Conservation (phyloP, 2,329 filamentous ascomycete species). For the Fusarium begoniae region DNA sequence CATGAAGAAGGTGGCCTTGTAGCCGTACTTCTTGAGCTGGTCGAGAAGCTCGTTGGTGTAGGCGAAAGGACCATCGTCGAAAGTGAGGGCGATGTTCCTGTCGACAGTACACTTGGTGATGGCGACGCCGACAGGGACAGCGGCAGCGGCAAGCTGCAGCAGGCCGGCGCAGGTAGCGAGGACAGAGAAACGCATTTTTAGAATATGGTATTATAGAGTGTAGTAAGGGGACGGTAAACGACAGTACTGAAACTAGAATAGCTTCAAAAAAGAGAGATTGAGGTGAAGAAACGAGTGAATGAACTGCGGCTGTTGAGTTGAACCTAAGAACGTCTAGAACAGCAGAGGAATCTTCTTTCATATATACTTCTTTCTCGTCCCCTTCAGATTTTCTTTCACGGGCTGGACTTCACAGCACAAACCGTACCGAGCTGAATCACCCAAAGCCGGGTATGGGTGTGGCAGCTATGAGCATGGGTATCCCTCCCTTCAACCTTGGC, state of each 20-base stretch:
- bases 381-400: not conserved
- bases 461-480: not conserved
- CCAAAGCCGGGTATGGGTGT: not conserved
- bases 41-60: slow-evolving; percentile 29
- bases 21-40: slow-evolving; percentile 24
- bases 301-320: slow-evolving; percentile 8
- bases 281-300: slow-evolving; percentile 11
- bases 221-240: not conserved
- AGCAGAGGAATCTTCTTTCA: slow-evolving; percentile 11
- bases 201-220: not conserved
- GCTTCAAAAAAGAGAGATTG: slow-evolving; percentile 17
- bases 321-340: not conserved
- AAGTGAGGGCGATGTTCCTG: slow-evolving; percentile 25
- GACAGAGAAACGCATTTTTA: slow-evolving; percentile 18
- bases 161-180: slow-evolving; percentile 19
- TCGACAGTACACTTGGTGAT: slow-evolving; percentile 22
- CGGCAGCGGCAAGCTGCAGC: slow-evolving; percentile 15
- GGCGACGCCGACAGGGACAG: slow-evolving; percentile 11
- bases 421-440: not conserved
- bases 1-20: slow-evolving; percentile 36
- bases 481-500: slow-evolving; percentile 2
- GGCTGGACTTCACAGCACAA: not conserved
- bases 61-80: slow-evolving; percentile 19
- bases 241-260: slow-evolving; percentile 11
- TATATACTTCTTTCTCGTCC: slow-evolving; percentile 12